Base-by-base conservation (phyloP, 2,329 filamentous ascomycete species). In the Trichoderma koningii region DNA sequence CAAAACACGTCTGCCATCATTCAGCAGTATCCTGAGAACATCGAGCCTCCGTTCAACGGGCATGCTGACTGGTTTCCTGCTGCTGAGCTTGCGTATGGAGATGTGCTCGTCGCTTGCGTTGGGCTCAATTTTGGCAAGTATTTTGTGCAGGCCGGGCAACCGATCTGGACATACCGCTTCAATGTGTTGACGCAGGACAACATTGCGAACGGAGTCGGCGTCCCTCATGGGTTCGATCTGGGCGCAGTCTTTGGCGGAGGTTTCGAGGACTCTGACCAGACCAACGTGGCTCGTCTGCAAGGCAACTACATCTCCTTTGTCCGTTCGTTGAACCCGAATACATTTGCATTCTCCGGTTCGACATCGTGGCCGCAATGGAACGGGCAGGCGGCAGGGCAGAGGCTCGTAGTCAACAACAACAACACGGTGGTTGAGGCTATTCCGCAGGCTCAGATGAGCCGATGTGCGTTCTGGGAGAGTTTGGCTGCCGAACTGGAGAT, bases 291-390 rank as follows among this genome's bases (percentile, higher is more conserved):
- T 0, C 74, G 88, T 0, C 81, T 88, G 55, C 86, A 90, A 71
- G 82, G 79, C 0, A 91, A 91, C 74, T 91, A 87, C 87, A 85
- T 85, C 0, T 89, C 85, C 67, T 92, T 92, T 72, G 85, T 91
- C 66, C 76, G 83, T 44, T 80, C 78, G 1, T 80, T 85, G 45
- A 79, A 91, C 74, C 89, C 89, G 1, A 92, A 91, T 85, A 88
- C 81, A 0, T 81, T 80, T 52, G 30, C 63, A 1, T 64, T 59
- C 59, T 56, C 53, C 9, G 63, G 63, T 19, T 64, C 63, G 14
- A 50, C 63, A 2, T 51, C 53, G 4, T 64, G 63, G 63, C 63
- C 63, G 7, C 63, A 64, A 55, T 64, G 63, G 63, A 64, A 64
- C 7, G 63, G 63, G 28, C 53, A 64, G 28, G 55, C 63, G n/a